phyloP scores from a whole-genome alignment of 306 rosid genomes.

The Rosa persica region DNA sequence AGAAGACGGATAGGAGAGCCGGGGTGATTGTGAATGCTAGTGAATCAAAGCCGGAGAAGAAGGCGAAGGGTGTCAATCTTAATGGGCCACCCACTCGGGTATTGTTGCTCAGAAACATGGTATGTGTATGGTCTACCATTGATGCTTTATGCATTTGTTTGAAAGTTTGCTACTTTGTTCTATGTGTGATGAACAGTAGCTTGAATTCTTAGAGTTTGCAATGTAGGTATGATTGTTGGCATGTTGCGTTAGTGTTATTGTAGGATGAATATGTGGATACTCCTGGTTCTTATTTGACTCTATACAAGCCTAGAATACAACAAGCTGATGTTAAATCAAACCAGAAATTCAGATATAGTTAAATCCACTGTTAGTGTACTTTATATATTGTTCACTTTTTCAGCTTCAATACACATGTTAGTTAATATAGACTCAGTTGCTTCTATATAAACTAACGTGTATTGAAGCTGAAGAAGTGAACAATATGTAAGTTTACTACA shows the following conservation, averaged over 20 bases:
- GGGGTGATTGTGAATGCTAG: constrained; percentile 98
- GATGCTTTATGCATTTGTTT: background rate
- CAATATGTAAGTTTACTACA: background rate
- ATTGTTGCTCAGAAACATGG: constrained; percentile 89
- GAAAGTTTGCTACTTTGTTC: background rate
- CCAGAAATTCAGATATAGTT: background rate
- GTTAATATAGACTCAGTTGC: background rate
- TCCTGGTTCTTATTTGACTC: background rate
- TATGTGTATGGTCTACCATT: constrained; percentile 28
- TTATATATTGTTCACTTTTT: background rate
- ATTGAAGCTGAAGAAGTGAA: background rate
- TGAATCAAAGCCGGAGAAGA: constrained; percentile 68
- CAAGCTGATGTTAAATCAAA: background rate
- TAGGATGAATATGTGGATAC: background rate
- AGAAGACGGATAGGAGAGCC: constrained; percentile 88
- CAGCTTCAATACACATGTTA: background rate
- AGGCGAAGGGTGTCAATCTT: constrained; percentile 73
- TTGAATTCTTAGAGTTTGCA: background rate
- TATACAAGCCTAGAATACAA: background rate
- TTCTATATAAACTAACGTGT: background rate
- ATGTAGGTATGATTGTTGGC: background rate
- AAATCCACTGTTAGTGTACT: background rate
- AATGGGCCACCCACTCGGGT: constrained; percentile 86
- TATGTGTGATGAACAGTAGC: background rate
- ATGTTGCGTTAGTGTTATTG: background rate